Conservation (phyloP, 2,329 filamentous ascomycete species). For the Sphaerostilbella broomeana region DNA sequence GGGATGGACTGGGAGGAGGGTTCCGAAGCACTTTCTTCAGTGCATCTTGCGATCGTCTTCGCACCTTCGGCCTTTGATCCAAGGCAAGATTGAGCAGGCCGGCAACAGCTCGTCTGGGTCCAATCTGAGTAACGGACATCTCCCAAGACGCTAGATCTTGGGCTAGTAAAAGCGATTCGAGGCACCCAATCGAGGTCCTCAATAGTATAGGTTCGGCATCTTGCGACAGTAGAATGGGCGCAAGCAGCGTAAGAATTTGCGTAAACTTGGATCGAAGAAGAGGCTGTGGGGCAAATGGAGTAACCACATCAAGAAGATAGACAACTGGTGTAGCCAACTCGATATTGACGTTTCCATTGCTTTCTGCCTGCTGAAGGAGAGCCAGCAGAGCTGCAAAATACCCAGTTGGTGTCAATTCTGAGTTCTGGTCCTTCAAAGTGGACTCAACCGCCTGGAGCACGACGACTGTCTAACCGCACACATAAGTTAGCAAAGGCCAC, state of each 20-base stretch:
- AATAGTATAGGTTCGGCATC: conserved; percentile 84
- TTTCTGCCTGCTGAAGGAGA: conserved; percentile 71
- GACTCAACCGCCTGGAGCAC: conserved; percentile 89
- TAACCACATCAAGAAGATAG: conserved; percentile 91
- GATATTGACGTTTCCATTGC: conserved; percentile 64
- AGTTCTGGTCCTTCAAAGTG: conserved; percentile 81
- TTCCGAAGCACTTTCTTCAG: conserved; percentile 74
- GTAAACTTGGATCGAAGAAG: conserved; percentile 92
- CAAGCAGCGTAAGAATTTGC: conserved; percentile 81
- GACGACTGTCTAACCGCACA: conserved; percentile 59
- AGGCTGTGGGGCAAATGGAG: conserved; percentile 73
- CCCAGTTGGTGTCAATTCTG: conserved; percentile 74
- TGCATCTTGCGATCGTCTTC: conserved; percentile 88
- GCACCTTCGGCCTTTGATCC: conserved; percentile 85
- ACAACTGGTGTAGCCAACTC: conserved; percentile 81
- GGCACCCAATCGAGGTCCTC: conserved; percentile 80
- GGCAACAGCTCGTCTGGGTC: conserved; percentile 79
- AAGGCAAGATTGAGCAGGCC: conserved; percentile 79
- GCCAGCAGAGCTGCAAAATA: conserved; percentile 96
- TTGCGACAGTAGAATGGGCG: conserved; percentile 70
- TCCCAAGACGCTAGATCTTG: conserved; percentile 89
- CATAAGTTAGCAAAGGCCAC: conserved; percentile 13
- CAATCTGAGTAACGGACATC: conserved; percentile 72
- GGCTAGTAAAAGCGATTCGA: conserved; percentile 84
- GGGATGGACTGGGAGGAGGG: conserved; percentile 80